Conservation (phyloP, 176 grass and related monocot species). For the Echinochloa phyllopogon region DNA sequence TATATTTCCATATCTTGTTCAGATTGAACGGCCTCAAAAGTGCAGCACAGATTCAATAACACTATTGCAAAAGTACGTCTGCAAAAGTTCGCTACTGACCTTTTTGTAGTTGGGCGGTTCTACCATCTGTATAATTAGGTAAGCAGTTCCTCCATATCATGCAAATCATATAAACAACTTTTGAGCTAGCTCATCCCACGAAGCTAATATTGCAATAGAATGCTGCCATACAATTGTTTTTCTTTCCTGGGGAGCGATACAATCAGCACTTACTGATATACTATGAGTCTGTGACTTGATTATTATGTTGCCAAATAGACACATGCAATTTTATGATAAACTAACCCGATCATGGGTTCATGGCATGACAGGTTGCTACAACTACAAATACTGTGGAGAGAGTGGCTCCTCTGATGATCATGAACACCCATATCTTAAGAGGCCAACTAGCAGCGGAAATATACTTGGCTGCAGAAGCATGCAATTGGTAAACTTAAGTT, state of each 20-base stretch:
- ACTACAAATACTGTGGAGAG: conserved; percentile 99
- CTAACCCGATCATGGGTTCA: conserved; percentile 18
- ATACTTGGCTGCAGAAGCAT: no score
- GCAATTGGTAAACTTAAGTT: no score
- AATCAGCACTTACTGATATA: conserved; percentile 28
- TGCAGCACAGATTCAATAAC: conserved; percentile 80
- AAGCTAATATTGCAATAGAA: neutral
- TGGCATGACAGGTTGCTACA: conserved; percentile 75
- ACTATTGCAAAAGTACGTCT: conserved; percentile 88
- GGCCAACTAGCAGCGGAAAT: no score
- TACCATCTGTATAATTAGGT: conserved; percentile 99
- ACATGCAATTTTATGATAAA: neutral
- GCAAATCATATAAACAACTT: conserved; percentile 13
- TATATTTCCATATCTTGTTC: conserved; percentile 36
- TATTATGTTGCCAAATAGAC: neutral
- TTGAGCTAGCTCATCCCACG: conserved; percentile 7
- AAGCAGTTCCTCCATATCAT: conserved; percentile 33
- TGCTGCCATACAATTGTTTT: neutral
- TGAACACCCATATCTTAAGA: no score
- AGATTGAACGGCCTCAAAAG: conserved; percentile 85
- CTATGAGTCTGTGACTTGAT: conserved; percentile 22
- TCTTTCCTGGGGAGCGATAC: conserved; percentile 12
- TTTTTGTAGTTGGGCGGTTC: conserved; percentile 95
- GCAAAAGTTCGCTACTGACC: conserved; percentile 77
- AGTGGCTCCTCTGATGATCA: conserved; percentile 94